These are phyloP conservation scores for Citrullus colocynthis DNA, from an alignment of 306 rosid species.

Conservation along the genomic window DNA sequence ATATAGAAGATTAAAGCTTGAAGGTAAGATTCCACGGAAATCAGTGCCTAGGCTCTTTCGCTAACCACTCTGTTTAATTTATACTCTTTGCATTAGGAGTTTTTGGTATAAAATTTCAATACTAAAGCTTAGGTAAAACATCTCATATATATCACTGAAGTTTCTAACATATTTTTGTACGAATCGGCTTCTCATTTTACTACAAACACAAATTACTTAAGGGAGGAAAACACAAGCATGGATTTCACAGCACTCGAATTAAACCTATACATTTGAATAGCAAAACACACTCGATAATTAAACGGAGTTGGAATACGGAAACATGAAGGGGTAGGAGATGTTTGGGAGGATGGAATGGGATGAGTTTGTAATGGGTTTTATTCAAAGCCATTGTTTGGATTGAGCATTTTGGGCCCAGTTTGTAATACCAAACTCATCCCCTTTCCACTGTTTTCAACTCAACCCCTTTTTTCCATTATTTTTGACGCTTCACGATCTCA, in stretches of 20 bases:
- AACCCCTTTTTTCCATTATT: no score
- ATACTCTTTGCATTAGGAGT: not conserved
- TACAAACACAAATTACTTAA: not conserved
- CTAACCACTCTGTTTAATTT: not conserved
- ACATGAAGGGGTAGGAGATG: no score
- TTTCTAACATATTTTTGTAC: not conserved
- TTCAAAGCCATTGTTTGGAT: no score
- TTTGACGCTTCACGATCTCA: no score
- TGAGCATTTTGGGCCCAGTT: no score
- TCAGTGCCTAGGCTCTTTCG: conserved; percentile 66
- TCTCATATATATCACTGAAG: not conserved
- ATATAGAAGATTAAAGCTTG: conserved; percentile 69
- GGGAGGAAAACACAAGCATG: not conserved
- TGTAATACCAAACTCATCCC: no score
- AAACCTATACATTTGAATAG: not conserved
- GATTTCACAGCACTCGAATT: not conserved
- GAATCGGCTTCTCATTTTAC: not conserved
- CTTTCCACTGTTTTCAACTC: no score
- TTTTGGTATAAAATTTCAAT: not conserved
- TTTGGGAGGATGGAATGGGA: no score
- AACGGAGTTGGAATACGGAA: no score
- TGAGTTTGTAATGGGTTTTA: no score
- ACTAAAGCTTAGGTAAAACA: not conserved
- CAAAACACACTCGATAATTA: no score
- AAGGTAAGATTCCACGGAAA: conserved; percentile 79